Evolutionary conservation across 768 basidiomycete genomes (phyloP), one percentile per base, ranked within the genome.

Genomic region (Boletus subcaerulescens): DNA sequence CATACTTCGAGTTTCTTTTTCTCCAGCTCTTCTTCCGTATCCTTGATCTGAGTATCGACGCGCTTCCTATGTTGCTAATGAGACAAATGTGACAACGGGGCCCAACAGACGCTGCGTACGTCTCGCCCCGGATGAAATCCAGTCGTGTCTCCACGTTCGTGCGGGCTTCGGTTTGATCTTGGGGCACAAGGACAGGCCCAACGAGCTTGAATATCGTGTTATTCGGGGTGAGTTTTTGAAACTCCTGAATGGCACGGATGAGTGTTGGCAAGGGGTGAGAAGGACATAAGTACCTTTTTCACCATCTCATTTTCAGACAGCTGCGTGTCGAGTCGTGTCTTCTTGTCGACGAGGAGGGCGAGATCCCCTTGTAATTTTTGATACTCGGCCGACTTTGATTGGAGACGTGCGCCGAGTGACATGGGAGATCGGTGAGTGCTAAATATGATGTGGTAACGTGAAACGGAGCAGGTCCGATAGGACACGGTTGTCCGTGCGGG

Each of bases 251-350:
- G 36, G 50, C 45, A 42, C 47, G 20, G 35, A 14, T 56, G 32
- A 49, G 29, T 29, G 29, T 24, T 29, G 15, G 41, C 31, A 36
- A 43, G 48, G n/a, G 40, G 26, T 15, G 41, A 49, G 26, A n/a
- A 45, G 29, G 13, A 36, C 18, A 31, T 43, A 40, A 70, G 18
- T 38, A 88, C 95, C 82, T 95, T 91, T 69, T 92, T 85, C 43
- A 98, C 96, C 45, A 85, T 76, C 70, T 97, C 91, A 72, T 94
- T 97, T 74, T 98, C 96, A 7, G 87, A 86, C 42, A 88, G 73
- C 68, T 97, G 94, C 0, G 93, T 85, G 58, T 96, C 96, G n/a
- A 98, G 80, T 50, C 83, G 80, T 62, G 96, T 92, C 42, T 89
- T 79, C 14, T 84, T 86, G 60, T 93, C 91, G 36, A 98, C 87